These are phyloP conservation scores for Gaeumannomyces tritici DNA, from an alignment of 2,329 filamentous ascomycete genomes.

Conservation along the genomic window DNA sequence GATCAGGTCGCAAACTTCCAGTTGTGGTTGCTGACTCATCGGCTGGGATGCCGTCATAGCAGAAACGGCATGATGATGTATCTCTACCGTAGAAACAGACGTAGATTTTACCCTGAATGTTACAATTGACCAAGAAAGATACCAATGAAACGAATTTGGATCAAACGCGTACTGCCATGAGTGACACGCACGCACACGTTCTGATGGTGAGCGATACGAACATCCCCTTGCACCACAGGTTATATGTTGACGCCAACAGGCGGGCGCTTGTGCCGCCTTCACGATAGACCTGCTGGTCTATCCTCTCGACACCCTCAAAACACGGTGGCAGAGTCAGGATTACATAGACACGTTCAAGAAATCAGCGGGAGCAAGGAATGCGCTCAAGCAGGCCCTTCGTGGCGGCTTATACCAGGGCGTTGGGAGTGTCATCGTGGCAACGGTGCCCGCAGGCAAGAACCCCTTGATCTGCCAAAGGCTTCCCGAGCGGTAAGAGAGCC, in stretches of 20 bases:
- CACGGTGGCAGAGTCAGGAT: constrained; percentile 69
- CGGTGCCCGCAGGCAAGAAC: constrained; percentile 66
- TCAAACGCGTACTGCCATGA: too few relatives aligned
- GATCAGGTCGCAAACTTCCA: too few relatives aligned
- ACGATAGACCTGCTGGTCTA: constrained; percentile 80
- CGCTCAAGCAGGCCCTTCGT: constrained; percentile 34
- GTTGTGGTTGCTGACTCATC: too few relatives aligned
- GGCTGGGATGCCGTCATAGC: too few relatives aligned
- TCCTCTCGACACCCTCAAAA: constrained; percentile 84
- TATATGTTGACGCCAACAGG: constrained; percentile 35
- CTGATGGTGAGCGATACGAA: too few relatives aligned
- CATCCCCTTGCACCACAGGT: too few relatives aligned
- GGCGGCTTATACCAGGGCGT: constrained; percentile 85
- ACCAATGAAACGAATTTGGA: too few relatives aligned
- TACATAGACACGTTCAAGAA: constrained; percentile 54
- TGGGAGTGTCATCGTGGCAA: constrained; percentile 75
- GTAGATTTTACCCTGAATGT: too few relatives aligned
- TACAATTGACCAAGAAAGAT: too few relatives aligned
- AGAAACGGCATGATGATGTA: too few relatives aligned
- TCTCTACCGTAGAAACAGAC: too few relatives aligned
- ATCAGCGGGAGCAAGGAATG: constrained; percentile 33
- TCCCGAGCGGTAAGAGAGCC: not conserved
- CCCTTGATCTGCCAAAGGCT: not conserved
- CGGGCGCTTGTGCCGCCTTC: constrained; percentile 77
- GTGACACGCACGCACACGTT: too few relatives aligned